Evolutionary conservation across 2,329 filamentous ascomycete genomes (phyloP).

Genomic region (Ceratocystis colombiana): DNA sequence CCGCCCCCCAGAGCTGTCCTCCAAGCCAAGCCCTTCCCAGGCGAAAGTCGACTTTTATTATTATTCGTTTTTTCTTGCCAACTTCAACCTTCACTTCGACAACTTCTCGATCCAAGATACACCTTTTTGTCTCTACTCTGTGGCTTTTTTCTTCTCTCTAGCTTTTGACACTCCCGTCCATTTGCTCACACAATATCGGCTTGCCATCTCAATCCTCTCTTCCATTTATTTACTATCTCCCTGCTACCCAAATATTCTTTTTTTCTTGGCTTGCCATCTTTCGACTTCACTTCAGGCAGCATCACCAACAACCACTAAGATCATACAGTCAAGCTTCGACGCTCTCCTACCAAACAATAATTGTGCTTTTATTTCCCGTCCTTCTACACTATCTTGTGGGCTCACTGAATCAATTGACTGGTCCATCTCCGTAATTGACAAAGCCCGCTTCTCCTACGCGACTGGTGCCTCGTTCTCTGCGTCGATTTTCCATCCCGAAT

Average conservation of each 20-base stretch:
- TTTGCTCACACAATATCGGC: neutral
- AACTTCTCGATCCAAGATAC: neutral
- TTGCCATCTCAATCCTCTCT: neutral
- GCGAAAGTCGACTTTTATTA: neutral
- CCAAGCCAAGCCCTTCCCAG: neutral
- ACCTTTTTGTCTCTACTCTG: neutral
- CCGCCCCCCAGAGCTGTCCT: neutral
- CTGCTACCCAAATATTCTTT: neutral
- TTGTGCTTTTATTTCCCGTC: neutral
- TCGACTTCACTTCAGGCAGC: neutral
- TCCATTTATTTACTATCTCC: neutral
- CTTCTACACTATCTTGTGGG: neutral
- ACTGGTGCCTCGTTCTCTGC: constrained; percentile 24
- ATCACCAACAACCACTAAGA: neutral
- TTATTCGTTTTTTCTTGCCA: neutral
- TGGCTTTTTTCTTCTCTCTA: neutral
- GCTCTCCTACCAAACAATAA: neutral
- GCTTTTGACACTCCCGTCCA: neutral
- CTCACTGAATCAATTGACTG: neutral
- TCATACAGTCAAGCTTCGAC: neutral
- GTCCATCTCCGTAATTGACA: neutral
- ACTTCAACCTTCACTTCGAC: constrained; percentile 1
- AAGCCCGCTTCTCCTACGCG: constrained; percentile 14
- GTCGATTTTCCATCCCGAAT: constrained; percentile 12
- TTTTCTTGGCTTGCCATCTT: neutral